Evolutionary conservation across 805 yeast genomes (phyloP).

Genomic region (Kregervanrija fluxuum): DNA sequence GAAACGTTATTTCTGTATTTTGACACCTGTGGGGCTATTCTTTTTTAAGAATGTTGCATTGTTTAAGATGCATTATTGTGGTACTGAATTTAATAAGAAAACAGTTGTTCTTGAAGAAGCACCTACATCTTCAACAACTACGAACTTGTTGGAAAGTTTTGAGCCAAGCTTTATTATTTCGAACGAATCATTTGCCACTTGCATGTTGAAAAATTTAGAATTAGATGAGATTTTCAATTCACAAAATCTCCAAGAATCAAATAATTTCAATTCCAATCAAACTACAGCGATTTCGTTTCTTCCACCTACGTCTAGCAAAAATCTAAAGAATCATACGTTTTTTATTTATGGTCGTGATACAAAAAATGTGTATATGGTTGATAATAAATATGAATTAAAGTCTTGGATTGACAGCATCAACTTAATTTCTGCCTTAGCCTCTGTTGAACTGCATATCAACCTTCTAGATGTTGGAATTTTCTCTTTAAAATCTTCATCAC

Average conservation of each 20-base stretch:
- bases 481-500: too few species aligned
- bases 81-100: conserved; percentile 10
- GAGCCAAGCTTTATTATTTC: conserved; percentile 22
- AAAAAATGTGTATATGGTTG: conserved; percentile 35
- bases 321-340: conserved; percentile 22
- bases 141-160: conserved; percentile 16
- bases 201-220: conserved; percentile 19
- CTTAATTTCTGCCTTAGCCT: conserved; percentile 25
- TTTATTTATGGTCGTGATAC: conserved; percentile 35
- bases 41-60: conserved; percentile 35
- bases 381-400: conserved; percentile 36
- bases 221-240: conserved; percentile 18
- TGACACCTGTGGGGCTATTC: conserved; percentile 44
- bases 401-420: conserved; percentile 57
- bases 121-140: conserved; percentile 8
- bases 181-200: conserved; percentile 23
- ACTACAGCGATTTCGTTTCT: too few species aligned
- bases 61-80: conserved; percentile 25
- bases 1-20: conserved; percentile 39
- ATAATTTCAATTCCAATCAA: background rate
- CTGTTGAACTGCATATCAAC: too few species aligned
- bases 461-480: too few species aligned
- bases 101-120: conserved; percentile 24
- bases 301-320: background rate
- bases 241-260: background rate